Base-by-base conservation (phyloP, 2,329 filamentous ascomycete species). In the Emergomyces africanus region DNA sequence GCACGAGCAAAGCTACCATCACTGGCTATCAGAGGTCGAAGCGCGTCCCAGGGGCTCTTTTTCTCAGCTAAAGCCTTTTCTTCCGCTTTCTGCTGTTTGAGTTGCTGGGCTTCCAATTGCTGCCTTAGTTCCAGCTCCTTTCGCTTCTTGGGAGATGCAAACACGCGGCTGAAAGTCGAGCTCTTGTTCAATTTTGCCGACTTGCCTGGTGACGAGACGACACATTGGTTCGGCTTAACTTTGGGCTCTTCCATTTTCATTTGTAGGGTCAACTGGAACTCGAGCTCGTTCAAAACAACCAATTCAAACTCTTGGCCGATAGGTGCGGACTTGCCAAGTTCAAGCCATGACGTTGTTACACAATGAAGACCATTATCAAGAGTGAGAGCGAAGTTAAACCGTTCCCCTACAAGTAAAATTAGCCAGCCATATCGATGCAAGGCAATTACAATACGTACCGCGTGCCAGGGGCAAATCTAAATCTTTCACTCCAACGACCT, bases 281-380 rank as follows among this genome's bases (percentile, higher is more conserved):
- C 94, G n/a, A 99, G 83, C 66, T 99, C 94, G 66, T 96, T 94
- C 55, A 95, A 86, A 30, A 99, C 94, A 37, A 97, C 91, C 50
- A 99, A 84, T 75, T 99, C 94, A 67, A 99, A 99, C 71, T 99
- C 94, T 70, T 99, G 94, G 6, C 92, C 94, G 66, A 99, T 97
- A 0, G 94, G 90, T 1, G 94, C 92, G 61, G 88, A 92, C 66
- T 88, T 88, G 23, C 90, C 90, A 61, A 99, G 79, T 72, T 99
- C 94, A 9, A 97, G 80, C 89, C 90, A 96, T 0, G 90, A 87
- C 3, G 94, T 99, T 0, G 94, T 99, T 18, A 99, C 94, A 68
- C 94, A 99, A 72, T 99, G 94, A 1, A 99, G 83, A 30, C 94
- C 94, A 64, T 99, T 99, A 73, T 99, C 94, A n/a, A 99, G 81